Evolutionary conservation across 139 green algal genomes (phyloP).

Genomic region (Chloropicon primus): DNA sequence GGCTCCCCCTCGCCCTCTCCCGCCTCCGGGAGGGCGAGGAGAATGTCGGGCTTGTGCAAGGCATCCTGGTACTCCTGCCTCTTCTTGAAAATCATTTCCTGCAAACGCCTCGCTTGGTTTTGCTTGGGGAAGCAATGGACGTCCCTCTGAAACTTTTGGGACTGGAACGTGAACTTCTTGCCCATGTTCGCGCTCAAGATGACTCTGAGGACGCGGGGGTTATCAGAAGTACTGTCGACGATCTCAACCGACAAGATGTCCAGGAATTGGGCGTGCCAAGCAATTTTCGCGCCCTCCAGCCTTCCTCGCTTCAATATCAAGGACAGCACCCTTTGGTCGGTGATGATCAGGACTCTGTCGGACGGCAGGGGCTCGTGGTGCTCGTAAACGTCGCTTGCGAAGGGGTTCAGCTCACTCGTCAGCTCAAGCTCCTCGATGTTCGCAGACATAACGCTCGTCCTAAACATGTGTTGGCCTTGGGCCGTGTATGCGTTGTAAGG

Average conservation of each 20-base stretch:
- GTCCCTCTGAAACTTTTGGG: neutral
- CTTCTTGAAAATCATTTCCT: neutral
- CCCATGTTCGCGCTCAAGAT: neutral
- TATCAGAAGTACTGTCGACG: neutral
- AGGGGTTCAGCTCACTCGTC: slow-evolving; percentile 7
- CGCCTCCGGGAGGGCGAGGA: neutral
- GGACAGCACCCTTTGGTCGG: slow-evolving; percentile 36
- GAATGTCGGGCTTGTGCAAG: neutral
- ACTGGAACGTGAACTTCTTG: neutral
- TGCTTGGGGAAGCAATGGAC: neutral
- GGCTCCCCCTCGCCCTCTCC: neutral
- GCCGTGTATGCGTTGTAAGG: slow-evolving; percentile 31
- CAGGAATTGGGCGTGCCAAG: neutral
- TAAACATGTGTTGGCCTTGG: slow-evolving; percentile 51
- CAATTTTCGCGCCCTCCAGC: neutral
- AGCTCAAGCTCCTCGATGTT: slow-evolving; percentile 9
- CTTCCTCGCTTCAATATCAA: neutral
- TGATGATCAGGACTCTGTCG: slow-evolving; percentile 51
- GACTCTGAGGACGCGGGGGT: neutral
- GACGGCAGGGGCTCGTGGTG: slow-evolving; percentile 60
- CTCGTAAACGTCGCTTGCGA: slow-evolving; percentile 46
- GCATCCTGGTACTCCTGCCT: neutral
- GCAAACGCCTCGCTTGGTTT: neutral
- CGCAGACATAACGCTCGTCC: slow-evolving; percentile 12
- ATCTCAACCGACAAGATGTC: neutral